phyloP scores from a whole-genome alignment of 2,329 filamentous ascomycete species.

The Sporothrix curviconia region DNA sequence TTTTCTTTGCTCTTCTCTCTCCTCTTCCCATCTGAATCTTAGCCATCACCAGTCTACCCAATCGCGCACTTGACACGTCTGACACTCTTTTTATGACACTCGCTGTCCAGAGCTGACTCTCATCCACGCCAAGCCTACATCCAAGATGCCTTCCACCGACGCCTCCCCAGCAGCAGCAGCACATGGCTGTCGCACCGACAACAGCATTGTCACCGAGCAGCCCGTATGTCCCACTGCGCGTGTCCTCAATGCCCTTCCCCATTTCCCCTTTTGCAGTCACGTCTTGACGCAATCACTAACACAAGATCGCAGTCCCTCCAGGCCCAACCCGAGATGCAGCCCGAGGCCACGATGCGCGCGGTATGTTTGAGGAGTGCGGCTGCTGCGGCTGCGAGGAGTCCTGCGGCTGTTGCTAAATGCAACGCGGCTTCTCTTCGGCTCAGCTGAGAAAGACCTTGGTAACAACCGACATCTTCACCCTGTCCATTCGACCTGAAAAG shows the following conservation, averaged over 20 bases:
- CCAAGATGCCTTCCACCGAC: constrained; percentile 27
- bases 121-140: constrained; percentile 9
- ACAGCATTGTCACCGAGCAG: constrained; percentile 25
- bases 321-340: constrained; percentile 25
- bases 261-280: too few relatives aligned
- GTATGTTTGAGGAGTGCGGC: constrained; percentile 28
- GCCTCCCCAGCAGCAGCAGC: constrained; percentile 26
- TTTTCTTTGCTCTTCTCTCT: neutral
- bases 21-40: neutral
- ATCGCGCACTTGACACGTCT: neutral
- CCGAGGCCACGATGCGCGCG: constrained; percentile 25
- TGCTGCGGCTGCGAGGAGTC: constrained; percentile 28
- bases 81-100: neutral
- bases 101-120: constrained; percentile 1
- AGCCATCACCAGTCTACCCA: neutral
- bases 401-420: constrained; percentile 25
- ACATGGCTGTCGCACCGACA: constrained; percentile 25
- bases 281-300: neutral
- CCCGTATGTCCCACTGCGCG: constrained; percentile 20
- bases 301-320: constrained; percentile 21
- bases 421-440: neutral
- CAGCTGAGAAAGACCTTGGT: too few relatives aligned
- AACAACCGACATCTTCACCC: too few relatives aligned
- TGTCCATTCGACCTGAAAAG: too few relatives aligned
- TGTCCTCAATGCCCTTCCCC: too few relatives aligned